Percentiles rank a stretch among this genome's conserved stretches.
Conservation (phyloP, 2,329 filamentous ascomycete species). For the Paecilomyces dactylethromorphus region DNA sequence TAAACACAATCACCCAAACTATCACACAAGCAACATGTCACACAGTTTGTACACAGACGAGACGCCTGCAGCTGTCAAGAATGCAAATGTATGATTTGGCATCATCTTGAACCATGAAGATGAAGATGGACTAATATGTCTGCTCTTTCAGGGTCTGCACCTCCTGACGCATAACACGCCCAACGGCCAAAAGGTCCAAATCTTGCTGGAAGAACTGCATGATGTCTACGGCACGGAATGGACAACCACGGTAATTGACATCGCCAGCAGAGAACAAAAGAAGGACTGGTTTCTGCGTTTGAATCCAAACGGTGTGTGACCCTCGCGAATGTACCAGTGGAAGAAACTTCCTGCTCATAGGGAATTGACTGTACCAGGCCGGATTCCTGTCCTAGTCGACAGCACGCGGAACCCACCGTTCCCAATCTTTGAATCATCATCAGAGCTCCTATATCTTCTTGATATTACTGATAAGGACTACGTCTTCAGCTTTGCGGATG, state of each 20-base stretch:
- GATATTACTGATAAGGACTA: neutral
- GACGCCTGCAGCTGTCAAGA: too few species aligned
- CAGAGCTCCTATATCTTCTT: neutral
- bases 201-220: neutral
- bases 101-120: too few species aligned
- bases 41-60: too few species aligned
- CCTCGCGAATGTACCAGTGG: too few species aligned
- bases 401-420: neutral
- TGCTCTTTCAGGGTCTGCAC: neutral
- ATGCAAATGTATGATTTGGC: too few species aligned
- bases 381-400: neutral
- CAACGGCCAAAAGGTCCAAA: neutral
- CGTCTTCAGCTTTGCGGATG: neutral
- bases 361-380: too few species aligned
- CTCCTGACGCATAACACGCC: neutral
- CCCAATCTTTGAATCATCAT: neutral
- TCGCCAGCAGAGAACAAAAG: neutral
- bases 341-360: too few species aligned
- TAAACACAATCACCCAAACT: too few species aligned
- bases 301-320: neutral
- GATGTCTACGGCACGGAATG: neutral
- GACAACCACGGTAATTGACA: neutral
- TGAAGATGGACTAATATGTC: too few species aligned
- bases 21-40: too few species aligned
- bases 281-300: neutral